These are phyloP conservation scores for Arabis hirsuta DNA, from an alignment of 345 rosid species.

Conservation along the genomic window DNA sequence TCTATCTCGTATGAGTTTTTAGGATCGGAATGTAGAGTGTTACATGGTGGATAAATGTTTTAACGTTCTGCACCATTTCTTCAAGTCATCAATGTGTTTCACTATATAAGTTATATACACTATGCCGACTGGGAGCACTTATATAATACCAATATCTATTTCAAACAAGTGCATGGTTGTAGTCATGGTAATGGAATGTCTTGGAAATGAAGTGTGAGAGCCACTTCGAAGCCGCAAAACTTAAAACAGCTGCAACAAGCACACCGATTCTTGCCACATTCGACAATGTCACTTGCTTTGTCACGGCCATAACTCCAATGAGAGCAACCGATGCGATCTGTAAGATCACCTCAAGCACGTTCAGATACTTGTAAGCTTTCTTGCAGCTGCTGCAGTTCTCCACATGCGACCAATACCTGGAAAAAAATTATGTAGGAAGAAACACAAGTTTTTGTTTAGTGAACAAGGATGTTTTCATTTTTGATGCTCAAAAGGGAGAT, in stretches of 20 bases:
- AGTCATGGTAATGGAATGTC: conserved; percentile 74
- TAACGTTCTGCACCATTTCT: no score
- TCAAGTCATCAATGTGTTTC: no score
- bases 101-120: conserved; percentile 19
- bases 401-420: conserved; percentile 86
- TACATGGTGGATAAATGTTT: no score
- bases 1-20: no score
- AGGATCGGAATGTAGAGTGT: no score
- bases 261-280: conserved; percentile 49
- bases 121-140: background rate
- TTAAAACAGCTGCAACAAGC: conserved; percentile 53
- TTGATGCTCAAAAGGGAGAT: background rate
- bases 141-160: conserved; percentile 1
- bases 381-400: conserved; percentile 84
- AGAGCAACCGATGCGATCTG: conserved; percentile 59
- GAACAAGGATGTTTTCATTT: background rate
- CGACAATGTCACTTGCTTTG: conserved; percentile 53
- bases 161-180: conserved; percentile 71
- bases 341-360: conserved; percentile 57
- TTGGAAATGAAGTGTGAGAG: conserved; percentile 73
- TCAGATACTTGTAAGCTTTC: conserved; percentile 63
- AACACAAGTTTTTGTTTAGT: background rate
- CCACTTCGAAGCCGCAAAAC: conserved; percentile 79
- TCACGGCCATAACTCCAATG: conserved; percentile 61
- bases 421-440: background rate